phyloP scores from a whole-genome alignment of 2,329 filamentous ascomycete species.

The Byssochlamys sp. region DNA sequence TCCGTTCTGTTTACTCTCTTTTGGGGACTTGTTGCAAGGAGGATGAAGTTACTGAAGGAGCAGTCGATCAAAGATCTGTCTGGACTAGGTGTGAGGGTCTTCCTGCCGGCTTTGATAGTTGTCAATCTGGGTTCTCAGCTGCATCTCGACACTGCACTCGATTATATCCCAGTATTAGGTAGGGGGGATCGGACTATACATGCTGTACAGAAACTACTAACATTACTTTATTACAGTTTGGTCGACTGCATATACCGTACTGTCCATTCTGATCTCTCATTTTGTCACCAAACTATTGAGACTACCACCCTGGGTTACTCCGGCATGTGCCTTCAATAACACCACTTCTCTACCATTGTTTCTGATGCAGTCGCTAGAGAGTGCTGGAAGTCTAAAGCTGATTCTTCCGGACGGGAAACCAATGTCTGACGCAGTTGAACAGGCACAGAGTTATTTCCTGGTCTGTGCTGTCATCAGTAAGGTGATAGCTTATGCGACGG shows the following conservation, averaged over 20 bases:
- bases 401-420: conserved; percentile 39
- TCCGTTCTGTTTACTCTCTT: conserved; percentile 46
- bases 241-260: conserved; percentile 41
- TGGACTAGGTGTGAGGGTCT: conserved; percentile 43
- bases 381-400: conserved; percentile 47
- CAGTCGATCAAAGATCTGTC: conserved; percentile 44
- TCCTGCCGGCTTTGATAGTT: conserved; percentile 46
- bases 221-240: conserved; percentile 30
- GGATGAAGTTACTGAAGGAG: conserved; percentile 41
- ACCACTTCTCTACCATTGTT: conserved; percentile 47
- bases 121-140: conserved; percentile 46
- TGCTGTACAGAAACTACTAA: not conserved
- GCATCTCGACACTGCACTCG: conserved; percentile 36
- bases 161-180: conserved; percentile 43
- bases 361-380: conserved; percentile 43
- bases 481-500: conserved; percentile 55
- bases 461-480: conserved; percentile 57
- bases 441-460: conserved; percentile 57
- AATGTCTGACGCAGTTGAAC: conserved; percentile 41
- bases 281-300: conserved; percentile 37
- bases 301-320: conserved; percentile 45
- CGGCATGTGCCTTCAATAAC: conserved; percentile 49
- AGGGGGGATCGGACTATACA: not conserved
- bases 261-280: conserved; percentile 41
- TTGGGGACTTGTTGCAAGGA: conserved; percentile 43